Base-by-base conservation (phyloP, 1,284 basidiomycete species). In the Pyrrhoderma noxium region DNA sequence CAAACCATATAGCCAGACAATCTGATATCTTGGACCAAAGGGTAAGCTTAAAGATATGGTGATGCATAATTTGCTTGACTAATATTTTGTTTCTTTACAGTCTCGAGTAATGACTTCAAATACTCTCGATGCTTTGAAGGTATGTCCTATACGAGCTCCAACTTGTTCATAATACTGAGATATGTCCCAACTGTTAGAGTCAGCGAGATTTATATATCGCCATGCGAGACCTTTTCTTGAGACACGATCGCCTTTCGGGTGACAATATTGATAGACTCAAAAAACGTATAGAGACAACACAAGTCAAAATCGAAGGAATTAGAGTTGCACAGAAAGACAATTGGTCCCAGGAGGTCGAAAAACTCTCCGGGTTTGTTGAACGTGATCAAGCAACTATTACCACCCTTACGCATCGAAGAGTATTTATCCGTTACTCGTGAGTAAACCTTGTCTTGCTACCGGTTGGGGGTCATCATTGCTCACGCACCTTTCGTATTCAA, bases 171-270 rank as follows among this genome's bases (percentile, higher is more conserved):
- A n/a, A n/a, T n/a, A n/a, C n/a, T n/a, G n/a, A n/a, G n/a, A n/a
- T n/a, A n/a, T n/a, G n/a, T n/a, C n/a, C n/a, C n/a, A n/a, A 22
- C 38, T 36, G 18, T 38, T 70, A 92, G 81, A 70, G 70, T 45
- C 91, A 96, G 65, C 80, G 93, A 38, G 93, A 97, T 62, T 72
- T 96, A 3, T 94, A 93, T 64, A 71, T 89, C 39, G 82, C 89
- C 7, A 84, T 87, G 64, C 80, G 88, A 18, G 91, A 93, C 60
- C 73, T 95, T 3, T 88, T 94, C 62, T 71, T 81, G 43, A 81
- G 93, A 19, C 85, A 93, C 59, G 87, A 90, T 54, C 80, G 82
- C 31, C 74, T 94, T 35, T 89, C 90, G 0, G 75, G 81, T 36
- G 93, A 96, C 61, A 79, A 83, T 57, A 89, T 93, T 1, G 91